Evolutionary conservation across 768 basidiomycete species (phyloP).

Genomic region (Pleurotus platypus): DNA sequence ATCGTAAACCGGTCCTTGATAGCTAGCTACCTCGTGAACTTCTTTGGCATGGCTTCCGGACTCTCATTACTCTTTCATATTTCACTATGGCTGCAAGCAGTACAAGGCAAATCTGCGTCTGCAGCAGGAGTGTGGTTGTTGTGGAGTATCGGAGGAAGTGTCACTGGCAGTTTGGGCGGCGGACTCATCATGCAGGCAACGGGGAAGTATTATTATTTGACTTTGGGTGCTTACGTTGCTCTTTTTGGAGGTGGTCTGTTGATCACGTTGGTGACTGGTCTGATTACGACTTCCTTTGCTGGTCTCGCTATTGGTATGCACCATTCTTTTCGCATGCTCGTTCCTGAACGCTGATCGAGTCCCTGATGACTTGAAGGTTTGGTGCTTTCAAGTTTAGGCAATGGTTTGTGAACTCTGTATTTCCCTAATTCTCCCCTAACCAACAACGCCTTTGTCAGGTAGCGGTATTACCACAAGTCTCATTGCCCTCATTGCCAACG

Average conservation of each 20-base stretch:
- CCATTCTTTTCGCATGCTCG: neutral
- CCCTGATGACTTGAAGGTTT: slow-evolving; percentile 22
- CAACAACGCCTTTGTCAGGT: slow-evolving; percentile 26
- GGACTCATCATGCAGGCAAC: slow-evolving; percentile 57
- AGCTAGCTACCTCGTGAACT: slow-evolving; percentile 55
- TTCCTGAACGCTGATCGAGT: neutral
- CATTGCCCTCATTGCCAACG: slow-evolving; percentile 60
- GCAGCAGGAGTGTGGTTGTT: slow-evolving; percentile 52
- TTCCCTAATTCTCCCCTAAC: neutral
- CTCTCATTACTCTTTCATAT: slow-evolving; percentile 49
- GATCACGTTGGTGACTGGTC: slow-evolving; percentile 37
- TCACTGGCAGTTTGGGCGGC: slow-evolving; percentile 45
- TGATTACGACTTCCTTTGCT: slow-evolving; percentile 28
- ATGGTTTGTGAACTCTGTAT: slow-evolving; percentile 24
- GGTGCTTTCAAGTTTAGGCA: slow-evolving; percentile 32
- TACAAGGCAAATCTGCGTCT: slow-evolving; percentile 41
- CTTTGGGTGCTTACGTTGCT: slow-evolving; percentile 35
- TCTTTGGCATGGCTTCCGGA: slow-evolving; percentile 46
- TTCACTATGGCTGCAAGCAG: slow-evolving; percentile 58
- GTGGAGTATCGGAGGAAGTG: slow-evolving; percentile 39
- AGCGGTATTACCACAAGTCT: slow-evolving; percentile 52
- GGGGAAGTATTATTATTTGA: slow-evolving; percentile 53
- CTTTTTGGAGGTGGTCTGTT: slow-evolving; percentile 35
- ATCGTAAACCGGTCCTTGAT: slow-evolving; percentile 45
- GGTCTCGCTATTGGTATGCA: slow-evolving; percentile 39